phyloP scores from a whole-genome alignment of 2,329 filamentous ascomycete genomes.

The Orbilia ellipsospora region DNA sequence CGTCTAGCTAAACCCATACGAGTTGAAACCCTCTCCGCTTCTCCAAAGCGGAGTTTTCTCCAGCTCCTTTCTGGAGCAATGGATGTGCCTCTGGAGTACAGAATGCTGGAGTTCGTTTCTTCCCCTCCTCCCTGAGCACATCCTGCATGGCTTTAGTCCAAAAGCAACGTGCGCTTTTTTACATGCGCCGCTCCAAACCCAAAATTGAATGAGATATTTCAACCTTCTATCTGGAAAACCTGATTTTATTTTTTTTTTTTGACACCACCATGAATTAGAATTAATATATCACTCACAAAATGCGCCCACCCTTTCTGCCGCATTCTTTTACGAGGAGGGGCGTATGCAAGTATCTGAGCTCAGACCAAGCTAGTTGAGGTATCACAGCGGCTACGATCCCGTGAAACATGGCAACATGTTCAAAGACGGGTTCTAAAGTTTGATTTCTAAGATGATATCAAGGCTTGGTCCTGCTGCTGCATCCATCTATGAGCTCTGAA shows the following conservation, averaged over 20 bases:
- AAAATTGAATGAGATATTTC: slow-evolving; percentile 15
- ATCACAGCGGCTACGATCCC: slow-evolving; percentile 45
- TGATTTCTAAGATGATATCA: slow-evolving; percentile 15
- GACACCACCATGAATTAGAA: neutral
- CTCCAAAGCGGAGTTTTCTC: slow-evolving; percentile 27
- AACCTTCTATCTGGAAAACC: neutral
- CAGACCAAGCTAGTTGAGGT: slow-evolving; percentile 17
- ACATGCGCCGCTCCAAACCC: slow-evolving; percentile 33
- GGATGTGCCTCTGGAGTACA: slow-evolving; percentile 11
- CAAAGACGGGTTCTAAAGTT: neutral
- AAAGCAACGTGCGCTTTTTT: slow-evolving; percentile 18
- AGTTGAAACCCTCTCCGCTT: slow-evolving; percentile 2
- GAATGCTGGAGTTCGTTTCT: slow-evolving; percentile 19
- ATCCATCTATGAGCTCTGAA: neutral
- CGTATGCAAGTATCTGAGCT: slow-evolving; percentile 30
- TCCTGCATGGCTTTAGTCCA: slow-evolving; percentile 23
- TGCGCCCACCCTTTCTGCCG: slow-evolving; percentile 33
- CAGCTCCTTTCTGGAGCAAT: slow-evolving; percentile 10
- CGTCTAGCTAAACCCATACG: neutral
- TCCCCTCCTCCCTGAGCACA: neutral
- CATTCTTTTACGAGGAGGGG: slow-evolving; percentile 39
- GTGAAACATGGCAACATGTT: neutral
- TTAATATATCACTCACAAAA: slow-evolving; percentile 43
- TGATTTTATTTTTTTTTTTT: slow-evolving; percentile 10
- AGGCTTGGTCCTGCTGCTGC: neutral